A percentile compares a stretch with the other conserved stretches of the same genome.
These are phyloP conservation scores for Acanthamoeba quina DNA, from an alignment of 208 protist species.

Conservation along the genomic window DNA sequence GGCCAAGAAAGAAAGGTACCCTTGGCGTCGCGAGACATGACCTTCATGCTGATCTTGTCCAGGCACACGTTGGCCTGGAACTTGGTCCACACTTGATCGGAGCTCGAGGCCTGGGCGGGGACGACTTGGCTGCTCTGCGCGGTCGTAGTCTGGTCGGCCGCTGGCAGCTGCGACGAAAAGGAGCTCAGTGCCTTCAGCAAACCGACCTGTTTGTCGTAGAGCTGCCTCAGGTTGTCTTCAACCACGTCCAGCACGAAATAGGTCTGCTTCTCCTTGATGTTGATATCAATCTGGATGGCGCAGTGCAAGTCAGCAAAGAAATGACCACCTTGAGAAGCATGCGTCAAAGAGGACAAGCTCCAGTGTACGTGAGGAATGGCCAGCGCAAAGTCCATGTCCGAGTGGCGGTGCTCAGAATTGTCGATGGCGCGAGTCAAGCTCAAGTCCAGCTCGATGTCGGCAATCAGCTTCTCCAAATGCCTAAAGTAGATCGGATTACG, in stretches of 20 bases:
- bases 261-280: conserved; percentile 53
- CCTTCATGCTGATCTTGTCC: conserved; percentile 34
- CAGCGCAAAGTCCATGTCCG: background rate
- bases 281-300: conserved; percentile 26
- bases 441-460: conserved; percentile 39
- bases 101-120: background rate
- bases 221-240: conserved; percentile 43
- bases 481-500: background rate
- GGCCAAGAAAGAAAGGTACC: background rate
- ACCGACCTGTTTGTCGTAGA: conserved; percentile 25
- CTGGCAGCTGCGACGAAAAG: background rate
- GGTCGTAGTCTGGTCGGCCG: background rate
- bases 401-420: background rate
- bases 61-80: conserved; percentile 22
- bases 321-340: background rate
- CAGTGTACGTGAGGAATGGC: background rate
- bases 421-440: conserved; percentile 36
- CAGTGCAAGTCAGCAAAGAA: background rate
- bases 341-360: background rate
- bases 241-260: conserved; percentile 38
- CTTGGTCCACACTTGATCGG: conserved; percentile 44
- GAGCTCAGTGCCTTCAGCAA: background rate
- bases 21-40: conserved; percentile 46
- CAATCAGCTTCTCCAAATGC: background rate
- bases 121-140: background rate